These are phyloP conservation scores for Diaporthe sp. DNA, from an alignment of 2,329 filamentous ascomycete species.

Conservation along the genomic window DNA sequence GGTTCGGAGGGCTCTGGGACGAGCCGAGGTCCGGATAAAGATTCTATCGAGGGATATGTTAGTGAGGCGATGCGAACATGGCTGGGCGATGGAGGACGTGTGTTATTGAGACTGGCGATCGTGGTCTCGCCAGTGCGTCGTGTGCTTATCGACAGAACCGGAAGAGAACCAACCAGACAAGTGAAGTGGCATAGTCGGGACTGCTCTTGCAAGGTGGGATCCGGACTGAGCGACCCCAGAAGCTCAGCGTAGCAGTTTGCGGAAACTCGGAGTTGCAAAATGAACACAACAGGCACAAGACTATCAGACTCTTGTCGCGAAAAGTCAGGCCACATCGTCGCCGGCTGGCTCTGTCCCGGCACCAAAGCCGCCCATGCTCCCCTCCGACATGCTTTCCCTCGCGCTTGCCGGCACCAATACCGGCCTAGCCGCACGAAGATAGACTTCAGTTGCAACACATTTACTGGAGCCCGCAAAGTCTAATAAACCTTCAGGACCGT, in stretches of 20 bases:
- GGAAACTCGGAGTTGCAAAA: conserved; percentile 1
- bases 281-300: background rate
- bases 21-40: background rate
- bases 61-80: background rate
- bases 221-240: conserved; percentile 9
- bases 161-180: background rate
- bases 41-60: background rate
- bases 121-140: background rate
- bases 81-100: background rate
- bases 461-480: conserved; percentile 29
- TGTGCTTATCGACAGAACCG: background rate
- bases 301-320: conserved; percentile 18
- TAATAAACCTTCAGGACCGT: conserved; percentile 26
- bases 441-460: conserved; percentile 30
- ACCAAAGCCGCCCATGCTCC: conserved; percentile 7
- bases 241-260: conserved; percentile 14
- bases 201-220: conserved; percentile 17
- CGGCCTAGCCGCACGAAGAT: conserved; percentile 22
- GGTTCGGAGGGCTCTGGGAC: background rate
- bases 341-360: conserved; percentile 23
- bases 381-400: conserved; percentile 23
- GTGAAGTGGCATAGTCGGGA: no score
- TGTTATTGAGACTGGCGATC: conserved; percentile 8
- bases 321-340: conserved; percentile 28
- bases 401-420: conserved; percentile 11